A percentile compares a stretch with the other conserved stretches of the same genome.
phyloP scores from a whole-genome alignment of 257 asterid genomes.

The Plantago ovata region DNA sequence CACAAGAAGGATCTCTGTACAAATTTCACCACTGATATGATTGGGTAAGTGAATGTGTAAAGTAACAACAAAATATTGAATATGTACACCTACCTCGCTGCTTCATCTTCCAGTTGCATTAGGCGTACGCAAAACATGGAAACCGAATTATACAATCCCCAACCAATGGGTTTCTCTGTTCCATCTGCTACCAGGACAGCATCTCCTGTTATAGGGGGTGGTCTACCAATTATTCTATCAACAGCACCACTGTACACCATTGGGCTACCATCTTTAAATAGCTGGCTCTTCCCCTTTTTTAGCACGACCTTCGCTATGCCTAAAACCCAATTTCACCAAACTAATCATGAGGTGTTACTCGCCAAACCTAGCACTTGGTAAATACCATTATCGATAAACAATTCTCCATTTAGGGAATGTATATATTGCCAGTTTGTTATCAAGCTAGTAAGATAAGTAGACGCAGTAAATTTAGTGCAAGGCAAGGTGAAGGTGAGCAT shows the following conservation, averaged over 20 bases:
- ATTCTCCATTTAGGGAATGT: not conserved
- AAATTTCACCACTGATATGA: slow-evolving; percentile 10
- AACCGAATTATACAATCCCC: slow-evolving; percentile 93
- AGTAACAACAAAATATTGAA: slow-evolving; percentile 12
- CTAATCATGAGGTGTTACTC: slow-evolving; percentile 5
- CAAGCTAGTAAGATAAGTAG: too few relatives aligned
- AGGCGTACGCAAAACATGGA: slow-evolving; percentile 97
- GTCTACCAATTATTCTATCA: slow-evolving; percentile 83
- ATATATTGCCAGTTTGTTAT: too few relatives aligned
- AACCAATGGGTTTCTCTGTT: slow-evolving; percentile 78
- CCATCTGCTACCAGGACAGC: slow-evolving; percentile 88
- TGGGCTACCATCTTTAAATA: slow-evolving; percentile 85
- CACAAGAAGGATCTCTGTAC: slow-evolving; percentile 73
- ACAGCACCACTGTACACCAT: slow-evolving; percentile 98
- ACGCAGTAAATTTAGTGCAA: too few relatives aligned
- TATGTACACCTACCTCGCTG: slow-evolving; percentile 42
- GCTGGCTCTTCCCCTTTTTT: slow-evolving; percentile 86
- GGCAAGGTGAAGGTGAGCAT: too few relatives aligned
- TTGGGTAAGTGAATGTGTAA: slow-evolving; percentile 16
- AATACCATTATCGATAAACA: not conserved
- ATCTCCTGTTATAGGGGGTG: slow-evolving; percentile 90
- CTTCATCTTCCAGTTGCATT: slow-evolving; percentile 90
- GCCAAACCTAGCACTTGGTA: not conserved
- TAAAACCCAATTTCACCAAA: slow-evolving; percentile 24
- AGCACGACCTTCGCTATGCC: slow-evolving; percentile 87